Evolutionary conservation across 192 early-diverging fungal species (phyloP), one percentile per base, ranked within the genome.

Genomic region (Pilobolus umbonatus): DNA sequence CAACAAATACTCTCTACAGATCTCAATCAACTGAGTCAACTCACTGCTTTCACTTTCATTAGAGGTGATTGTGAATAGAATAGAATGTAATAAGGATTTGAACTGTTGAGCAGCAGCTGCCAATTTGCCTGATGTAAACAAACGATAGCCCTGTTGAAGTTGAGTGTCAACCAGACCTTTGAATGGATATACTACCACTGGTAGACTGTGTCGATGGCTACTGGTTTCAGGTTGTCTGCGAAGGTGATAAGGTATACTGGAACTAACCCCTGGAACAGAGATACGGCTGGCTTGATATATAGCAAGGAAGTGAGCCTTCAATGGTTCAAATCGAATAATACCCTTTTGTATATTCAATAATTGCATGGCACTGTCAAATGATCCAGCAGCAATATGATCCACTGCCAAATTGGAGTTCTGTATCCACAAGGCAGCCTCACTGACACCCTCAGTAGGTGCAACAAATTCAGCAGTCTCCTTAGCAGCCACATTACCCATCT

Each of bases 351-450:
- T 80, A 68, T 91, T 93, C 38, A 99, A 77, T 36, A 95, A 69
- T 81, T 89, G 83, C 91, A 99, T 96, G 1, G 95, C 97, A 28
- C 82, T 86, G 60, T 96, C 95, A 69, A 96, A 98, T 22, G 89
- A 85, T 39, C 96, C 96, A 11, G 95, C 95, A 0, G 93, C 93
- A 66, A 96, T 84, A 64, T 96, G 94, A 71, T 99, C 95, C 0
- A 83, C 90, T 12, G 94, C 90, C 53, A 93, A 74, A 21, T 75
- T 73, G 5, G 95, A 96, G 74, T 89, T 94, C 55, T 88, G 87
- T 42, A 81, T 76, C 93, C 94, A 97, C 10, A 78, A 39, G 11
- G 88, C 86, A 10, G 71, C 75, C 60, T 92, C 82, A 58, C 69
- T 77, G 6, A 82, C 75, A 10, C 94, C 95, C 8, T 86, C 74